Base-by-base conservation (phyloP, 2,329 filamentous ascomycete genomes). In the Stagonosporopsis chrysanthemi region DNA sequence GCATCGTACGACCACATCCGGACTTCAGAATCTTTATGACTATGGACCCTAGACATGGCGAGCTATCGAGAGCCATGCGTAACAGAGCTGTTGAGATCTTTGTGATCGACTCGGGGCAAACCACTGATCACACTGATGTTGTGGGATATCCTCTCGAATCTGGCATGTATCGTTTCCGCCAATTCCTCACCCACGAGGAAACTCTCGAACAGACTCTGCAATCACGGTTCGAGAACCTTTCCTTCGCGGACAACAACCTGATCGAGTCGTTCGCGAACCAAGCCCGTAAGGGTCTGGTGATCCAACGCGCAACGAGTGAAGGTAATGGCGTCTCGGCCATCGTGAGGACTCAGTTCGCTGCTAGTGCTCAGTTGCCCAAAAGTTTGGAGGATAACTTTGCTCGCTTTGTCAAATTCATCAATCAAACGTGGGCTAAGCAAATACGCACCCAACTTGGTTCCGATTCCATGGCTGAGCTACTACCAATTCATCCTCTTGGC, bases 11-110 rank as follows among this genome's bases (percentile, higher is more conserved):
- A 53, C 93, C 95, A 14, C 93, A 98, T 78, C 84, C 89, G 0
- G 86, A 92, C 59, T 99, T 99, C 77, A 86, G 94, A 55, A 87
- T 99, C 19, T 98, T 99, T 77, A 80, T 99, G 73, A 98, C 94
- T 0, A 90, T 96, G 81, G 94, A 99, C 74, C 88, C 95, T 42
- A 87, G 89, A 46, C 91, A 97, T 74, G 96, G 95, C 17, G 95
- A 99, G 75, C 82, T 99, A 8, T 99, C 95, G 3, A 86, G 95
- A 61, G 95, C 95, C 0, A 99, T 99, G 95, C 85, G 96, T 55
- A 99, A 99, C 77, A 87, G 95, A 74, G 92, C 92, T 45, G 84
- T 97, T 24, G 96, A 99, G 76, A 89, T 99, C 9, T 95, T 88
- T 69, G 81, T 99, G 2, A 56, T 77, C 2, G 60, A 71, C n/a